Evolutionary conservation across 345 rosid species (phyloP), one percentile per base, ranked within the genome.

Genomic region (Brassica cretica): DNA sequence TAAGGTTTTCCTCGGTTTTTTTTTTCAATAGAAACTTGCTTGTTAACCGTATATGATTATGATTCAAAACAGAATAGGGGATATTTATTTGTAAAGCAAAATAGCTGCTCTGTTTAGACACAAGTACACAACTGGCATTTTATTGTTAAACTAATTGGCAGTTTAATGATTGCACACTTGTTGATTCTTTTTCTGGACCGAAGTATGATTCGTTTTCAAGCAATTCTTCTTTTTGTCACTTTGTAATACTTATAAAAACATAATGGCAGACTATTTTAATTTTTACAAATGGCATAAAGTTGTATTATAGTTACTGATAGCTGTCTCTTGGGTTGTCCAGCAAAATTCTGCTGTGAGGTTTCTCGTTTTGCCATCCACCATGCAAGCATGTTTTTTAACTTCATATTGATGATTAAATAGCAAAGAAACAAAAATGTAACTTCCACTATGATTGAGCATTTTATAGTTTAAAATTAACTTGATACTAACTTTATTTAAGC

Each of bases 311-410:
- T 61, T 12, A 71, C 72, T 39, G 10, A 5, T 7, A 71, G 77
- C 73, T 78, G 81, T 78, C 6, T 59, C 55, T 18, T 63, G 41
- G 29, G 51, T 41, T 58, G 29, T 72, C 81, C 58, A 72, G 63
- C 77, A 21, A 78, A 41, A 41, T 0, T 44, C 63, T 25, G 76
- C 77, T 44, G 64, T 58, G 53, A 66, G 55, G 1, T 29, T 69
- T 66, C 51, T 78, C 58, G 32, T 44, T 24, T 62, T 58, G 8
- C n/a, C 66, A n/a, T 29, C 66, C 29, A 37, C 71, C 37, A 76
- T 76, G 41, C 56, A 70, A 68, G 29, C 56, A 70, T 27, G 32
- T 11, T 76, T 70, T 37, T 11, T 14, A 27, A 16, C 15, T 12
- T 33, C 39, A 55, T 25, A 65, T 37, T 51, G 32, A 25, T 51